Percentiles rank a stretch among this genome's conserved stretches.
phyloP scores from a whole-genome alignment of 352 stramenopile genomes.

The Phytophthora ohioensis region DNA sequence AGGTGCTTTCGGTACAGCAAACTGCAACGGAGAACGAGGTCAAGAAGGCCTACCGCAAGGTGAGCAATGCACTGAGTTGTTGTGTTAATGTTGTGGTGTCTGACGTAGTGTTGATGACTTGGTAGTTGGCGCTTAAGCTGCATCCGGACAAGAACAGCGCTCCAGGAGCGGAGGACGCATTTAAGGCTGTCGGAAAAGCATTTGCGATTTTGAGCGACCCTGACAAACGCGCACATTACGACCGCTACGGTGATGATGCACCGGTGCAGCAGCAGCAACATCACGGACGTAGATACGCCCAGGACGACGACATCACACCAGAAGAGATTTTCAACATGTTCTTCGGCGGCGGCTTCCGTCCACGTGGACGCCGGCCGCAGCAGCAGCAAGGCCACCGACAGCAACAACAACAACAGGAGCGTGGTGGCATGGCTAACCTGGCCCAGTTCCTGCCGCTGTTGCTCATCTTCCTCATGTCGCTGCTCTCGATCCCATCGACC shows the following conservation, averaged over 20 bases:
- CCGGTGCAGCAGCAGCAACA: constrained; percentile 50
- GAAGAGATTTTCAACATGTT: constrained; percentile 95
- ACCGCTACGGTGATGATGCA: constrained; percentile 74
- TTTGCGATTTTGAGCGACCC: constrained; percentile 93
- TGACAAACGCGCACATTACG: constrained; percentile 90
- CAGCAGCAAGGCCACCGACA: constrained; percentile 46
- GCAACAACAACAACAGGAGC: constrained; percentile 40
- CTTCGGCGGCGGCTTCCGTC: constrained; percentile 85
- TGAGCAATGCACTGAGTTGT: constrained; percentile 27
- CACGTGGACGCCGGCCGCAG: constrained; percentile 58
- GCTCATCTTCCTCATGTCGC: constrained; percentile 86
- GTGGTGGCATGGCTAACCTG: constrained; percentile 58
- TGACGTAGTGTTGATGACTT: constrained; percentile 20
- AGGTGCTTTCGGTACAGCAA: constrained; percentile 83
- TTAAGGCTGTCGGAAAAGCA: constrained; percentile 96
- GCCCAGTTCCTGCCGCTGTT: constrained; percentile 88
- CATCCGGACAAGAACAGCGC: constrained; percentile 97
- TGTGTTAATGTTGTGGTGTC: constrained; percentile 8
- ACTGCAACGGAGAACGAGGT: constrained; percentile 85
- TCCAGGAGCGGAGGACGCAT: constrained; percentile 96
- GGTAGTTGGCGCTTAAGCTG: constrained; percentile 88
- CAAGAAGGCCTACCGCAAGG: constrained; percentile 94
- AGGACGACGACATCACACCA: constrained; percentile 89
- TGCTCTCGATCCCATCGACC: constrained; percentile 77
- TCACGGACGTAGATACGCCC: constrained; percentile 51